A percentile compares a stretch with the other conserved stretches of the same genome.
Evolutionary conservation across 495 filamentous ascomycete genomes (phyloP).

Genomic region (Hypoxylon lienhwacheense): DNA sequence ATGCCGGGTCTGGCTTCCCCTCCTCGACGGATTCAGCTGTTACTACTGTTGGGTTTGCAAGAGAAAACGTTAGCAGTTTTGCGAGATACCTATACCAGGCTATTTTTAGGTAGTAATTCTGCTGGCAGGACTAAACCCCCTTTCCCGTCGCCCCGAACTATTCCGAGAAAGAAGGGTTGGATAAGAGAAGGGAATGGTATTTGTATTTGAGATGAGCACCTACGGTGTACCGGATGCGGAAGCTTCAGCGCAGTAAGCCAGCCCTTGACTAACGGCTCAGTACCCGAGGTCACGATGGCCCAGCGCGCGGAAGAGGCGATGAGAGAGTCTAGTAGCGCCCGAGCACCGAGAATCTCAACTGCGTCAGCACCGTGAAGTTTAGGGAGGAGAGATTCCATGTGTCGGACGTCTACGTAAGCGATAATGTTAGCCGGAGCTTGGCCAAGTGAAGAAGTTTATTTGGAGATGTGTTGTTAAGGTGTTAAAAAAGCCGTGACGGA

Average conservation of each 20-base stretch:
- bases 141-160: too few relatives aligned
- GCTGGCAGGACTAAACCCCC: too few relatives aligned
- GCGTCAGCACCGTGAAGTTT: conserved; percentile 74
- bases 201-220: too few relatives aligned
- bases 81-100: too few relatives aligned
- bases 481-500: conserved; percentile 8
- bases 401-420: conserved; percentile 75
- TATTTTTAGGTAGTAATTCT: too few relatives aligned
- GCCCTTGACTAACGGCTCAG: conserved; percentile 74
- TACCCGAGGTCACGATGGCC: conserved; percentile 93
- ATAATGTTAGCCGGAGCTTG: conserved; percentile 8
- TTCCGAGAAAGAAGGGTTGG: too few relatives aligned
- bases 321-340: conserved; percentile 48
- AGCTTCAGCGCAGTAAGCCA: conserved; percentile 82
- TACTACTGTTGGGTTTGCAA: too few relatives aligned
- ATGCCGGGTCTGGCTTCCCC: conserved; percentile 87
- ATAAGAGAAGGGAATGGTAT: too few relatives aligned
- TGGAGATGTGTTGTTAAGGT: conserved; percentile 6
- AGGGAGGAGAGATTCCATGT: conserved; percentile 77
- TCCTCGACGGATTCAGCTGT: conserved; percentile 81
- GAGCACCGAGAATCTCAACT: conserved; percentile 74
- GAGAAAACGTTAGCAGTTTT: too few relatives aligned
- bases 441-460: not conserved
- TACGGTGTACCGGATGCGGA: conserved; percentile 67
- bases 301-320: conserved; percentile 61